Conservation (phyloP, 305 asterid species). For the Fraxinus sp. region DNA sequence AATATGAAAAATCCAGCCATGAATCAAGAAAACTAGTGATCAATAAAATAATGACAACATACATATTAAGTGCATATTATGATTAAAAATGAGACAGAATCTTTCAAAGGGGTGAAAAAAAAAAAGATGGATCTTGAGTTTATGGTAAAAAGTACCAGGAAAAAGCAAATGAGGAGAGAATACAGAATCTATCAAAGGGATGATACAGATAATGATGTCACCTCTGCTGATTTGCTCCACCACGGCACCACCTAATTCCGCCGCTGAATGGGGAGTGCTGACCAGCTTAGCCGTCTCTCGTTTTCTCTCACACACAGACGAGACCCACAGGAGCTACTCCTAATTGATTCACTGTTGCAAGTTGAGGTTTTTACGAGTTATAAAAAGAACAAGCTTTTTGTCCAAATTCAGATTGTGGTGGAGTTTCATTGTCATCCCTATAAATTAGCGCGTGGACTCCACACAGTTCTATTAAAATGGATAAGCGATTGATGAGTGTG, state of each 20-base stretch:
- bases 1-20: slow-evolving; percentile 1
- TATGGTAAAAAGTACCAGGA: not conserved
- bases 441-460: not conserved
- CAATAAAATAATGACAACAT: slow-evolving; percentile 1
- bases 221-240: not conserved
- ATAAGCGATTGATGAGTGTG: not conserved
- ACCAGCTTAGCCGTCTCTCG: not conserved
- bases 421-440: not conserved
- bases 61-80: slow-evolving; percentile 24
- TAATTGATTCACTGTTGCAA: not conserved
- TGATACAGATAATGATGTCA: not conserved
- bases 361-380: not conserved
- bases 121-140: not conserved
- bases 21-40: not conserved
- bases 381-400: not conserved
- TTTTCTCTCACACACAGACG: not conserved
- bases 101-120: not conserved
- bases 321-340: not conserved
- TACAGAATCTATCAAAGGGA: not conserved
- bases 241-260: not conserved
- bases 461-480: not conserved
- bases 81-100: not conserved
- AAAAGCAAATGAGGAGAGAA: not conserved
- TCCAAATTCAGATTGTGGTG: not conserved
- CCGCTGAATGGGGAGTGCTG: not conserved